A percentile compares a stretch with the other conserved stretches of the same genome.
phyloP scores from a whole-genome alignment of 805 yeast genomes.

The Brettanomyces bruxellensis region DNA sequence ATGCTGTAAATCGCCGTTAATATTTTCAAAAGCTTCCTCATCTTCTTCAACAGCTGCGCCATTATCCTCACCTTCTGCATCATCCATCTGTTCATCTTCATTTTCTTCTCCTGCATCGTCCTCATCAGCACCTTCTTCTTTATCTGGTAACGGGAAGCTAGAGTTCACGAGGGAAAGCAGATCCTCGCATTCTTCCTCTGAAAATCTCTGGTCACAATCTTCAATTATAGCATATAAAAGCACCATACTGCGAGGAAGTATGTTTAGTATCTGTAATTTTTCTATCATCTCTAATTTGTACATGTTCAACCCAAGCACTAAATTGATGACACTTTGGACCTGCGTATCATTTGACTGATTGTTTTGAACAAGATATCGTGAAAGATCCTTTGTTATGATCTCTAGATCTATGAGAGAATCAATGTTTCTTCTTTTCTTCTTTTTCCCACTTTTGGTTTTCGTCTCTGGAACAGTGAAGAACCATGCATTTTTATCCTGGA shows the following conservation, averaged over 20 bases:
- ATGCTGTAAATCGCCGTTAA: constrained; percentile 19
- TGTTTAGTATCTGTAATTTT: constrained; percentile 72
- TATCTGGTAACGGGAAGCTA: constrained; percentile 38
- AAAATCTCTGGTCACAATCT: constrained; percentile 83
- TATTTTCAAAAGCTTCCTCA: constrained; percentile 12
- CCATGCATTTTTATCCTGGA: constrained; percentile 41
- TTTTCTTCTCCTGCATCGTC: constrained; percentile 10
- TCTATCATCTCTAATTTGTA: constrained; percentile 72
- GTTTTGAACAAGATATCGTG: constrained; percentile 31
- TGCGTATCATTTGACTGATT: constrained; percentile 26
- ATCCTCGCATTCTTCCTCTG: constrained; percentile 52
- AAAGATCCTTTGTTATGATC: constrained; percentile 37
- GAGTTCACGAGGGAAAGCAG: constrained; percentile 49
- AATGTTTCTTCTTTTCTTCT: constrained; percentile 19
- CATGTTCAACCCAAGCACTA: constrained; percentile 35
- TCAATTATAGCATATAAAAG: constrained; percentile 74
- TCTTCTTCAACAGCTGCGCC: constrained; percentile 7
- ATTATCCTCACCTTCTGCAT: constrained; percentile 5
- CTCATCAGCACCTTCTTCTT: constrained; percentile 18
- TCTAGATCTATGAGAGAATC: constrained; percentile 38
- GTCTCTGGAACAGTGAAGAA: constrained; percentile 24
- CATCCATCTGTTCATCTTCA: constrained; percentile 9
- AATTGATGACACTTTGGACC: constrained; percentile 22
- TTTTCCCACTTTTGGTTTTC: constrained; percentile 11
- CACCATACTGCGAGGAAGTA: constrained; percentile 73